phyloP scores from a whole-genome alignment of 2,329 filamentous ascomycete species.

The Fusarium cyanostomum region DNA sequence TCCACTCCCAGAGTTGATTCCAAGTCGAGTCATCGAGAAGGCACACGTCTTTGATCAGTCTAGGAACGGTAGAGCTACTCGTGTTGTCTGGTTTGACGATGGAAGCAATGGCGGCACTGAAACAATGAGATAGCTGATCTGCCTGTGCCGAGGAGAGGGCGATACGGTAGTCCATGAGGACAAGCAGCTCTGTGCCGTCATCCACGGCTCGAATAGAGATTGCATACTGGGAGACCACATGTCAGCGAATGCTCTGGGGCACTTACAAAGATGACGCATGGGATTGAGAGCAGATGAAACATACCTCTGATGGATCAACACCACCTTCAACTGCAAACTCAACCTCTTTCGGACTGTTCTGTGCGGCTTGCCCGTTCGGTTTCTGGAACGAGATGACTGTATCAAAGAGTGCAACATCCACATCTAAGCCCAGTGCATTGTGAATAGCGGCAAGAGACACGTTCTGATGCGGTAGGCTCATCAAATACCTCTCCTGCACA shows the following conservation, averaged over 20 bases:
- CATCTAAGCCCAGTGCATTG: not conserved
- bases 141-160: not conserved
- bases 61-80: not conserved
- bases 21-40: conserved; percentile 3
- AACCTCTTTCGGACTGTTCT: not conserved
- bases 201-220: conserved; percentile 13
- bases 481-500: conserved; percentile 3
- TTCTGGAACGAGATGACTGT: conserved; percentile 14
- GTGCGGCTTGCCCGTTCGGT: not conserved
- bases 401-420: conserved; percentile 2
- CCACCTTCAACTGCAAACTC: conserved; percentile 6
- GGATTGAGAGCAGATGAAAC: not conserved
- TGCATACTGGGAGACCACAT: conserved; percentile 1
- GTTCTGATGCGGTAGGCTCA: conserved; percentile 4
- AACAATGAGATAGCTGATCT: conserved; percentile 2
- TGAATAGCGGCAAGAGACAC: conserved; percentile 8
- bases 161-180: conserved; percentile 13
- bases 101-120: conserved; percentile 10
- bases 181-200: not conserved
- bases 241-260: no score
- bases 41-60: conserved; percentile 1
- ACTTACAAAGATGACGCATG: no score
- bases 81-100: not conserved
- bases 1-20: conserved; percentile 8
- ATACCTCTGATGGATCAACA: conserved; percentile 13